Base-by-base conservation (phyloP, 2,329 filamentous ascomycete genomes). In the Dactylonectria macrodidyma region DNA sequence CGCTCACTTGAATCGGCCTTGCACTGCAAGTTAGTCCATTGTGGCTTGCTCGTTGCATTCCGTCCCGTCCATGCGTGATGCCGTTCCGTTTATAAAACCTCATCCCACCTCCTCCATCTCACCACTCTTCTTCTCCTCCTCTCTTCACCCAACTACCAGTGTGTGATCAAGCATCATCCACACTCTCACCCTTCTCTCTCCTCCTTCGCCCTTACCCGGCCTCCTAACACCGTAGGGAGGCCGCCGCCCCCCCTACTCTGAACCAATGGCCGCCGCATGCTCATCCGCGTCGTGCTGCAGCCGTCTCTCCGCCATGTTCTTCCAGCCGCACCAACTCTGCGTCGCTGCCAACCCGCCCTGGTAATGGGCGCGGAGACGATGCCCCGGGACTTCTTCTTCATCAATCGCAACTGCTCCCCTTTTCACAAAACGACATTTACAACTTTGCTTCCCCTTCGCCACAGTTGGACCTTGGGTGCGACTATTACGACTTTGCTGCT, bases 171-270 rank as follows among this genome's bases (percentile, higher is more conserved):
- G 19, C 6, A 33, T 55, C 47, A 68, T 70, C 68, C 65, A 55
- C 51, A 26, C 16, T 5, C 12, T 19, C 19, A 19, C 19, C 46
- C 47, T 36, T 26, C 44, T 44, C 8, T 24, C 11, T 6, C 3
- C 47, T 24, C 33, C 44, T 44, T 24, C 41, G 65, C 67, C 73
- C 71, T 67, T 65, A 26, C 55, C 62, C 74, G 73, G 73, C 73
- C 71, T 69, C 74, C 73, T 70, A 67, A 62, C 62, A 16, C 48
- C 58, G 65, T 71, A 75, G 72, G 73, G 71, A 76, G 73, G 73
- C 73, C 72, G 69, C 59, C 22, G 52, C 73, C 70, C 70, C 47
- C 72, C 70, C 51, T 70, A 76, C 73, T 73, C 74, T 76, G 74
- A 75, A 76, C 66, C 72, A 73, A 76, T 76, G 74, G 65, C 1